These are phyloP conservation scores for Tulasnella sp. DNA, from an alignment of 768 basidiomycete genomes.

Conservation along the genomic window DNA sequence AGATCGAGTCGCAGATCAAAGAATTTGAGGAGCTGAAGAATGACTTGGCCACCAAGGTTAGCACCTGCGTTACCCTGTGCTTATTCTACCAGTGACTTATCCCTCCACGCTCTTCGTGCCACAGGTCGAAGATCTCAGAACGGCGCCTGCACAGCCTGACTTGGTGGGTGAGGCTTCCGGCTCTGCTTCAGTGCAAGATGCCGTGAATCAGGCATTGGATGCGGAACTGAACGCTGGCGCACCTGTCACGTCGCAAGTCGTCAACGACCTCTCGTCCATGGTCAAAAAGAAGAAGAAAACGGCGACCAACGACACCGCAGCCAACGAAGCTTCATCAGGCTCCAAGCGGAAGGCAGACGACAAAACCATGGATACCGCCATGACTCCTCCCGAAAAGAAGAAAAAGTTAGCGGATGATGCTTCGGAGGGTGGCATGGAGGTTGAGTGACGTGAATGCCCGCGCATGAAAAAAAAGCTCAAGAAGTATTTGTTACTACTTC, in stretches of 20 bases:
- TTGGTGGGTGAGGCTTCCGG: slow-evolving; percentile 22
- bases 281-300: slow-evolving; percentile 81
- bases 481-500: no score
- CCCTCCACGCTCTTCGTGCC: neutral
- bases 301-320: slow-evolving; percentile 20
- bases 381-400: slow-evolving; percentile 8
- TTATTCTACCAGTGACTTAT: neutral
- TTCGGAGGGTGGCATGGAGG: no score
- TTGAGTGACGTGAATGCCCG: no score
- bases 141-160: slow-evolving; percentile 49
- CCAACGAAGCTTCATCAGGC: slow-evolving; percentile 23
- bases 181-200: slow-evolving; percentile 49
- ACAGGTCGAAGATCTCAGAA: slow-evolving; percentile 89
- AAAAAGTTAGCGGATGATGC: slow-evolving; percentile 12
- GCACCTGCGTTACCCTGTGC: neutral
- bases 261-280: slow-evolving; percentile 76
- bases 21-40: slow-evolving; percentile 65
- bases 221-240: slow-evolving; percentile 44
- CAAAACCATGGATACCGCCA: slow-evolving; percentile 23
- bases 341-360: slow-evolving; percentile 65
- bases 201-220: slow-evolving; percentile 62
- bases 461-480: no score
- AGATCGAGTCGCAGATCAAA: slow-evolving; percentile 68
- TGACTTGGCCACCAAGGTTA: slow-evolving; percentile 77
- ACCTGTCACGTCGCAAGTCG: slow-evolving; percentile 31